These are phyloP conservation scores for Pythium apleroticum DNA, from an alignment of 352 stramenopile genomes.

Conservation along the genomic window DNA sequence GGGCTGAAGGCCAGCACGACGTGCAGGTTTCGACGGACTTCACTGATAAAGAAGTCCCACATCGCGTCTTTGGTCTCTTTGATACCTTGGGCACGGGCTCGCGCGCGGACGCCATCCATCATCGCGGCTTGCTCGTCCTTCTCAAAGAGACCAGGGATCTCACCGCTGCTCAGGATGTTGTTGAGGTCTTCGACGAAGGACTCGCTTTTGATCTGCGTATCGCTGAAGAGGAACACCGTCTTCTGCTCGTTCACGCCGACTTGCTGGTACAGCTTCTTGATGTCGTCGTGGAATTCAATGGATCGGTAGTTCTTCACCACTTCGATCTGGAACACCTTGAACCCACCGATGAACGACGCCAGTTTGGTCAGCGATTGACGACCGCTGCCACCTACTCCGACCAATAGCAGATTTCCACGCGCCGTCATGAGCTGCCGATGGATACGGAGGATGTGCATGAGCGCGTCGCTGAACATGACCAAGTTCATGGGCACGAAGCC, in stretches of 20 bases:
- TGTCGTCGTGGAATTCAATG: constrained; percentile 92
- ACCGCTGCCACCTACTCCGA: constrained; percentile 91
- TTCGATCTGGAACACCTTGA: constrained; percentile 92
- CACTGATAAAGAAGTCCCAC: constrained; percentile 93
- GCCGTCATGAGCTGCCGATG: constrained; percentile 88
- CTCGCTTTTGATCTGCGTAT: constrained; percentile 94
- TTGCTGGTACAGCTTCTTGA: constrained; percentile 88
- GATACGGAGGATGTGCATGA: constrained; percentile 91
- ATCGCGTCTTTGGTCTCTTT: constrained; percentile 90
- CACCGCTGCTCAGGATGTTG: constrained; percentile 91
- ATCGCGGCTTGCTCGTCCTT: constrained; percentile 90
- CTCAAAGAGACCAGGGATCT: constrained; percentile 91
- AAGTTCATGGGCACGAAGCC: constrained; percentile 89
- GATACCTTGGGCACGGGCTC: constrained; percentile 63
- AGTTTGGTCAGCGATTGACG: constrained; percentile 88
- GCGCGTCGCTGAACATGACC: constrained; percentile 90
- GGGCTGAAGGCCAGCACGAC: constrained; percentile 92
- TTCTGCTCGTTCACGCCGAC: constrained; percentile 81
- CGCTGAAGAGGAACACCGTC: constrained; percentile 92
- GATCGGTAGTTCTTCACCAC: constrained; percentile 93
- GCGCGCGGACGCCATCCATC: constrained; percentile 77
- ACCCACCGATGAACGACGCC: constrained; percentile 87
- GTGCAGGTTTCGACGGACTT: constrained; percentile 89
- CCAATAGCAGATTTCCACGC: constrained; percentile 89
- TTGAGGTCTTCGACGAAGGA: constrained; percentile 93